These are phyloP conservation scores for Trichoderma citrinoviride DNA, from an alignment of 2,329 filamentous ascomycete genomes.

Conservation along the genomic window DNA sequence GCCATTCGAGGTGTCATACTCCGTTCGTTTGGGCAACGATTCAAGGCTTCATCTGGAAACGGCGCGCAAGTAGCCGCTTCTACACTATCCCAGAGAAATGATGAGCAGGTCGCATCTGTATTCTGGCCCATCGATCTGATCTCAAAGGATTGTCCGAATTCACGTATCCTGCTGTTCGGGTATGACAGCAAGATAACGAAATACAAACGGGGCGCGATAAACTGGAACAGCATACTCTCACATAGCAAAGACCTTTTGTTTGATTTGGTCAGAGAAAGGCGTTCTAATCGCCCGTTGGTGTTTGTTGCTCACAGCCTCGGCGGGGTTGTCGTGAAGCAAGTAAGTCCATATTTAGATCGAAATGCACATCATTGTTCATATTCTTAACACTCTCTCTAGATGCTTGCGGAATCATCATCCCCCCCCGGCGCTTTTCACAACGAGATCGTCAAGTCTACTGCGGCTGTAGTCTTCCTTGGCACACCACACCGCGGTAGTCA, in stretches of 20 bases:
- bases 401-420: neutral
- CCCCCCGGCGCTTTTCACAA: fast-evolving
- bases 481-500: neutral
- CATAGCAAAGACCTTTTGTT: neutral
- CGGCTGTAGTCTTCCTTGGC: neutral
- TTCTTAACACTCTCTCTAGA: neutral
- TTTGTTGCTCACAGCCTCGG: neutral
- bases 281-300: neutral
- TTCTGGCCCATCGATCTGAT: neutral
- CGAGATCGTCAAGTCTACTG: neutral
- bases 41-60: neutral
- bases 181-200: neutral
- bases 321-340: neutral
- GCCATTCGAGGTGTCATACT: neutral
- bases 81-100: neutral
- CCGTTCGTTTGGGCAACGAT: neutral
- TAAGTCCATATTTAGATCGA: neutral
- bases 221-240: neutral
- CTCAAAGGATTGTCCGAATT: neutral
- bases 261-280: neutral
- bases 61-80: neutral
- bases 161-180: neutral
- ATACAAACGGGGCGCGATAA: neutral
- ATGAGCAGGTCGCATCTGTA: neutral
- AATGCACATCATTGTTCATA: too few species aligned